A percentile compares a stretch with the other conserved stretches of the same genome.
Evolutionary conservation across 2,329 filamentous ascomycete species (phyloP).

Genomic region (Hypomyces perniciosus): DNA sequence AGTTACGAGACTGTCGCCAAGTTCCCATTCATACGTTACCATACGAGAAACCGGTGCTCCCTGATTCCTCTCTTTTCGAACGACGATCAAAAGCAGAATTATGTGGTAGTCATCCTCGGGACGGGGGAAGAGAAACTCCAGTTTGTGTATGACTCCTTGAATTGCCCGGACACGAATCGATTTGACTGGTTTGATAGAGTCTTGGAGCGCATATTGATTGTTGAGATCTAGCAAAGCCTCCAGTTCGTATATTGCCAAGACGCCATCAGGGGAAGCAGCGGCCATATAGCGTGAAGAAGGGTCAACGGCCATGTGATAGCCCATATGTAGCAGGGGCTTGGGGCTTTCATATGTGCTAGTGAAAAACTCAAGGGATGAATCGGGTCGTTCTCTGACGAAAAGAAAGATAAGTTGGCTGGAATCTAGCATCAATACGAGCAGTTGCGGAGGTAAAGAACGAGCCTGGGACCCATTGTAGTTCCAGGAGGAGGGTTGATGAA

Average conservation of each 20-base stretch:
- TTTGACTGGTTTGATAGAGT: conserved; percentile 54
- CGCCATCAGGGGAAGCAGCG: conserved; percentile 62
- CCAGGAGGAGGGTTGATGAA: conserved; percentile 24
- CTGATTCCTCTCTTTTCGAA: conserved; percentile 33
- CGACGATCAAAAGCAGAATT: conserved; percentile 65
- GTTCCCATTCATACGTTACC: conserved; percentile 56
- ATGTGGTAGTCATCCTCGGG: conserved; percentile 61
- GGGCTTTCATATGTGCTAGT: conserved; percentile 54
- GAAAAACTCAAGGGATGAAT: conserved; percentile 53
- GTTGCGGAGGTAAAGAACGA: conserved; percentile 61
- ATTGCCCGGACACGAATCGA: conserved; percentile 40
- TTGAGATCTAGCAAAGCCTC: conserved; percentile 49
- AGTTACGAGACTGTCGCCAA: conserved; percentile 40
- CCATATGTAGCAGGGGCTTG: conserved; percentile 52
- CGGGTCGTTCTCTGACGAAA: conserved; percentile 47
- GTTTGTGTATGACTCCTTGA: conserved; percentile 71
- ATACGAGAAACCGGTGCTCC: conserved; percentile 38
- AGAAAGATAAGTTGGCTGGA: conserved; percentile 71
- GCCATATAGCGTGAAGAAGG: conserved; percentile 64
- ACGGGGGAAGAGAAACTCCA: conserved; percentile 77
- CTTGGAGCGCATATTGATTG: conserved; percentile 39
- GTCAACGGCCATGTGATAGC: conserved; percentile 68
- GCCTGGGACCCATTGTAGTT: conserved; percentile 5
- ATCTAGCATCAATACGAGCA: conserved; percentile 71
- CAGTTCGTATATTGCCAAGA: conserved; percentile 67